These are phyloP conservation scores for Pythium brachiatum DNA, from an alignment of 352 stramenopile genomes.

Conservation along the genomic window DNA sequence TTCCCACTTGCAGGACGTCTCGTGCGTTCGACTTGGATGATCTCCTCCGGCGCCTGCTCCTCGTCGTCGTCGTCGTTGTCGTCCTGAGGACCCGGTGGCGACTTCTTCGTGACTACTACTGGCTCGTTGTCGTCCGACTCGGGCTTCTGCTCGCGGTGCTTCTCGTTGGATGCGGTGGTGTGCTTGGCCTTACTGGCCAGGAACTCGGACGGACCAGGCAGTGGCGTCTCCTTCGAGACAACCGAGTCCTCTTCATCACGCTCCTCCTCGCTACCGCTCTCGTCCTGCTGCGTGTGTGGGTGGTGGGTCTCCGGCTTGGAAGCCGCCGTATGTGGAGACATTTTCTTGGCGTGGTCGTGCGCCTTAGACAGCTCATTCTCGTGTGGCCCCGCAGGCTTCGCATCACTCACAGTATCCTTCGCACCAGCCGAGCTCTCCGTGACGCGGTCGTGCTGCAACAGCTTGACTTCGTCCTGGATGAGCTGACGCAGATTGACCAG, in stretches of 20 bases:
- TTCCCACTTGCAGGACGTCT: conserved; percentile 28
- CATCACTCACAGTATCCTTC: not conserved
- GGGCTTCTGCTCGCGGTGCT: conserved; percentile 28
- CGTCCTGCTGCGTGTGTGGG: conserved; percentile 18
- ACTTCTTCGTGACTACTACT: conserved; percentile 17
- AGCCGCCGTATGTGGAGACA: conserved; percentile 11
- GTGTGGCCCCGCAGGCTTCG: not conserved
- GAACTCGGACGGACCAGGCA: conserved; percentile 13
- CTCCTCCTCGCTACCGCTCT: conserved; percentile 22
- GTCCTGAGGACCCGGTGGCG: conserved; percentile 22
- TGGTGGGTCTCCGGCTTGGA: conserved; percentile 6
- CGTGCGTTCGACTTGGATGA: conserved; percentile 43
- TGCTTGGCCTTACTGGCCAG: conserved; percentile 7
- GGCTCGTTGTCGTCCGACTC: conserved; percentile 47
- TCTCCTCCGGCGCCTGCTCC: conserved; percentile 40
- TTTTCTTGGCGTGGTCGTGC: conserved; percentile 14
- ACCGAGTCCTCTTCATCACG: not conserved
- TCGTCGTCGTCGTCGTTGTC: conserved; percentile 24
- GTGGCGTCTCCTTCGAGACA: not conserved
- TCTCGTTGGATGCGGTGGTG: not conserved
- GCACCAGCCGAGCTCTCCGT: conserved; percentile 12
- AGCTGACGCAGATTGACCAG: conserved; percentile 58
- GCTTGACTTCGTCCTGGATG: conserved; percentile 75
- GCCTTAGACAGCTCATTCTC: conserved; percentile 12
- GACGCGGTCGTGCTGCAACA: conserved; percentile 50